phyloP scores from a whole-genome alignment of 495 filamentous ascomycete genomes.

The Coniosporium apollinis region DNA sequence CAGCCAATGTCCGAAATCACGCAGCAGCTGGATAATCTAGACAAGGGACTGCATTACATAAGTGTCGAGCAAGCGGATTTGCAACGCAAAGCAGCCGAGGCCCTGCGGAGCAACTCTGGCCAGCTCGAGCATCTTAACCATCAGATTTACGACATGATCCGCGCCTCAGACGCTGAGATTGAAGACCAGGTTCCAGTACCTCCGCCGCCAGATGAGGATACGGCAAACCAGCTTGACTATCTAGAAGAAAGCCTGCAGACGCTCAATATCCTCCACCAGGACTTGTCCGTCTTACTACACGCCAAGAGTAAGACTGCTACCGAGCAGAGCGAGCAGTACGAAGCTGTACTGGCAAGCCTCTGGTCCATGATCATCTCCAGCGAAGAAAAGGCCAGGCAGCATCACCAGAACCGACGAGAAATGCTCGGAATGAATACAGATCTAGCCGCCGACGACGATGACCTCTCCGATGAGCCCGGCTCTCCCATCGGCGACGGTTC shows the following conservation, averaged over 20 bases:
- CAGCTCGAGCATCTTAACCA: too few relatives aligned
- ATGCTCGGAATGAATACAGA: slow-evolving; percentile 30
- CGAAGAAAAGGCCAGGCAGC: slow-evolving; percentile 39
- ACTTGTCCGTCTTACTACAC: slow-evolving; percentile 4
- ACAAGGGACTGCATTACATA: slow-evolving; percentile 12
- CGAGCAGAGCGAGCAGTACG: slow-evolving; percentile 11
- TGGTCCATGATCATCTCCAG: slow-evolving; percentile 56
- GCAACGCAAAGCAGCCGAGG: too few relatives aligned
- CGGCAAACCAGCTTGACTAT: slow-evolving; percentile 5
- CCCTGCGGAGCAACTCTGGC: too few relatives aligned
- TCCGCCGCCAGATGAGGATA: too few relatives aligned
- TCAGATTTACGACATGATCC: too few relatives aligned
- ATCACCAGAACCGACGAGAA: slow-evolving; percentile 33
- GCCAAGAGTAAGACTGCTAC: slow-evolving; percentile 2
- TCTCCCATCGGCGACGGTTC: slow-evolving; percentile 25
- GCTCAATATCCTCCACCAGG: slow-evolving; percentile 8
- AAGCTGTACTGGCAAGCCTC: slow-evolving; percentile 38
- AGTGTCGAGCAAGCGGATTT: slow-evolving; percentile 10
- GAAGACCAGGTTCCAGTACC: too few relatives aligned
- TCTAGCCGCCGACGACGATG: slow-evolving; percentile 25
- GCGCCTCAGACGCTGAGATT: too few relatives aligned
- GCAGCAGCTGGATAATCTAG: slow-evolving; percentile 14
- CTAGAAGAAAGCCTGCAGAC: slow-evolving; percentile 8
- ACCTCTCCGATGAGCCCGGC: slow-evolving; percentile 20
- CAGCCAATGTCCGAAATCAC: slow-evolving; percentile 10